Percentiles rank a stretch among this genome's conserved stretches.
phyloP scores from a whole-genome alignment of 2,329 filamentous ascomycete species.

The Cordyceps cateniannulata region DNA sequence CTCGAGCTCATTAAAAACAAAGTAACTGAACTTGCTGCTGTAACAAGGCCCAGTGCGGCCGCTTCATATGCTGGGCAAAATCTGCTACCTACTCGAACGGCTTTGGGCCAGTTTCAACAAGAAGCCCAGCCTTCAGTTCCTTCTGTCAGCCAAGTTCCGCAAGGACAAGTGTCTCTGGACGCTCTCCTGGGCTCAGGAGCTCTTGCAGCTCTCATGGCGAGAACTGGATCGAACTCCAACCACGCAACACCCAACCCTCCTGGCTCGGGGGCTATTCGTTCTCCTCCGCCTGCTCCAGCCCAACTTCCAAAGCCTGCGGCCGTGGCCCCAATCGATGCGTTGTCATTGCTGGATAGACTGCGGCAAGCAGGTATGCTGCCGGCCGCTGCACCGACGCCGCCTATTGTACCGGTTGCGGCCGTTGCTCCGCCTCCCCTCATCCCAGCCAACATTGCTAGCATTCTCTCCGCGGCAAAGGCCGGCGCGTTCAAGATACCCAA shows the following conservation, averaged over 20 bases:
- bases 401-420: constrained; percentile 19
- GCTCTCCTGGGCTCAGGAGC: constrained; percentile 53
- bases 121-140: constrained; percentile 27
- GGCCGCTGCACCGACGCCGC: constrained; percentile 31
- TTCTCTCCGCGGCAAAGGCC: constrained; percentile 27
- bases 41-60: constrained; percentile 41
- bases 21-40: constrained; percentile 66
- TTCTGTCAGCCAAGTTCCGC: constrained; percentile 25
- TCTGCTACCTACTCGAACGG: constrained; percentile 20
- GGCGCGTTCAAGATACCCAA: constrained; percentile 14
- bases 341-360: constrained; percentile 60
- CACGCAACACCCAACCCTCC: constrained; percentile 37
- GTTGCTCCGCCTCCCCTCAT: constrained; percentile 25
- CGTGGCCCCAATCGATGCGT: constrained; percentile 38
- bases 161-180: constrained; percentile 45
- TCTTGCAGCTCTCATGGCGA: constrained; percentile 51
- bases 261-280: constrained; percentile 35
- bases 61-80: constrained; percentile 14
- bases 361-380: constrained; percentile 58
- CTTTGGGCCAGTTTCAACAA: constrained; percentile 23
- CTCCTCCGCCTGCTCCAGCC: constrained; percentile 33
- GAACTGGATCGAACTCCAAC: constrained; percentile 44
- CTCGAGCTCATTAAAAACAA: constrained; percentile 79
- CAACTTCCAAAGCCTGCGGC: constrained; percentile 30
- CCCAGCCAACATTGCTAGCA: constrained; percentile 30